These are phyloP conservation scores for Candida sanyaensis DNA, from an alignment of 1,139 yeast species.

Conservation along the genomic window DNA sequence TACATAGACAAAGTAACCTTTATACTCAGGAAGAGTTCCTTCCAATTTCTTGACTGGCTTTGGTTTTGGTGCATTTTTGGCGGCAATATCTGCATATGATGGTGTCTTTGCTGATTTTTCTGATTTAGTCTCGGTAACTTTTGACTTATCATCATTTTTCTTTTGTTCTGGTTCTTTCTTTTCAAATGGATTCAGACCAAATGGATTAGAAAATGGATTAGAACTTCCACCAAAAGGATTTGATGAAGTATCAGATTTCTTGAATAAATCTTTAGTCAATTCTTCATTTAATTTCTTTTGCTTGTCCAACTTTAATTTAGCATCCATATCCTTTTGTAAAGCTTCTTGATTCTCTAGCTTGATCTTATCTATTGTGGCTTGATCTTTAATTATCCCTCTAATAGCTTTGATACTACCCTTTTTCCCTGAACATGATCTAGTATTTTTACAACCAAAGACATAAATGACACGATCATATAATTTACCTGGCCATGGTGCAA, in stretches of 20 bases:
- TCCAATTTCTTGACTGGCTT: conserved; percentile 13
- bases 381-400: conserved; percentile 70
- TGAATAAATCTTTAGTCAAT: conserved; percentile 47
- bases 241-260: conserved; percentile 17
- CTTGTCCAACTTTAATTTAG: conserved; percentile 41
- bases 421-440: conserved; percentile 59
- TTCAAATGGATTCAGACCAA: conserved; percentile 12
- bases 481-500: conserved; percentile 72
- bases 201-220: conserved; percentile 30
- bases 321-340: conserved; percentile 38
- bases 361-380: conserved; percentile 42
- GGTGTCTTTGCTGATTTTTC: conserved; percentile 4
- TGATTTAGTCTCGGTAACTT: too few relatives aligned
- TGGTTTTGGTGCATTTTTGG: conserved; percentile 17
- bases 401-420: conserved; percentile 72
- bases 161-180: conserved; percentile 12
- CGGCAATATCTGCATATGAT: conserved; percentile 29
- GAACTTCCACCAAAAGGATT: conserved; percentile 32
- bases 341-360: conserved; percentile 38
- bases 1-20: conserved; percentile 68
- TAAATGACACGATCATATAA: conserved; percentile 80
- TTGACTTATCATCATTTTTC: background rate
- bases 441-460: conserved; percentile 70
- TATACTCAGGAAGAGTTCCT: conserved; percentile 47
- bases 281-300: conserved; percentile 45